Percentiles rank a stretch among this genome's conserved stretches.
Conservation (phyloP, 257 asterid species). For the Lavandula angustifolia region DNA sequence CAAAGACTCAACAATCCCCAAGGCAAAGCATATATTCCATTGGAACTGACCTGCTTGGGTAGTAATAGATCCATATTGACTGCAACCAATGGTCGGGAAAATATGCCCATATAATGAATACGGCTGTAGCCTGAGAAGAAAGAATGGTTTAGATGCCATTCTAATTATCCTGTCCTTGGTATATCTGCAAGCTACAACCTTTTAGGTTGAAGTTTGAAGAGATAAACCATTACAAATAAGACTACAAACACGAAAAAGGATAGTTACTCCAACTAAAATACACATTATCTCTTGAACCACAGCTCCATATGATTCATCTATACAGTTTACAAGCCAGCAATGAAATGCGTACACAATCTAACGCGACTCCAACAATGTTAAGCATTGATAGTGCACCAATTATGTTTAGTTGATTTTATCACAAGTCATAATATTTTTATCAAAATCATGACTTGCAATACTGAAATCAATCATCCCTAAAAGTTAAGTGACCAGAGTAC, state of each 20-base stretch:
- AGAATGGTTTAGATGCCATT: constrained; percentile 24
- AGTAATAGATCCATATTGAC: constrained; percentile 65
- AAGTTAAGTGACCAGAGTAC: background rate
- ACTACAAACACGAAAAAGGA: constrained; percentile 5
- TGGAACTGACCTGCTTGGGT: constrained; percentile 69
- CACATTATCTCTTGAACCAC: background rate
- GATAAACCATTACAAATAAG: background rate
- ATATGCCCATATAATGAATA: constrained; percentile 75
- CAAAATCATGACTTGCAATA: background rate
- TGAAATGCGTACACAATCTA: too few species aligned
- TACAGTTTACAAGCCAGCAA: constrained; percentile 6
- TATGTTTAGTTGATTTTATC: background rate
- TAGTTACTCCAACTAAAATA: background rate
- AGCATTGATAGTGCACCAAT: background rate
- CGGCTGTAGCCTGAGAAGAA: constrained; percentile 40
- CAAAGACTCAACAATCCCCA: constrained; percentile 4
- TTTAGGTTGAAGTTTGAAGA: background rate
- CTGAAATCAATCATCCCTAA: constrained; percentile 8
- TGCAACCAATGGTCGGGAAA: constrained; percentile 73
- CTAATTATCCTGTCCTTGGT: constrained; percentile 14
- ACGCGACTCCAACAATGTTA: too few species aligned
- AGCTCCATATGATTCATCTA: constrained; percentile 6
- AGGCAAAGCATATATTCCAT: constrained; percentile 30
- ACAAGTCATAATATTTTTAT: background rate
- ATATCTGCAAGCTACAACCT: constrained; percentile 3